These are phyloP conservation scores for Calocybe gambosa DNA, from an alignment of 1,284 basidiomycete species.

Conservation along the genomic window DNA sequence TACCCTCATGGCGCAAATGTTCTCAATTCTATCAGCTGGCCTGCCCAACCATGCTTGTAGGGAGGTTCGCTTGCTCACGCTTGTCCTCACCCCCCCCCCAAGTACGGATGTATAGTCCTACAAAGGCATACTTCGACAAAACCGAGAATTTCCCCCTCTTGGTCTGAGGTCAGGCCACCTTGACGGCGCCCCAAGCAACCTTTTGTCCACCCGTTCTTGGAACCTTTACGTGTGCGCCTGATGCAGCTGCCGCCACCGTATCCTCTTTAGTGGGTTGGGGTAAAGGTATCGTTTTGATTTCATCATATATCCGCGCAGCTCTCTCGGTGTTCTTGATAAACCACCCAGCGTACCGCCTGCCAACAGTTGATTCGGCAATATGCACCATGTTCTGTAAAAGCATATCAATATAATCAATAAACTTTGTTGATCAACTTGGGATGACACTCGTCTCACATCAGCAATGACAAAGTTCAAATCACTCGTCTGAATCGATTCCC, in stretches of 20 bases:
- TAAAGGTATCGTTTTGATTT: constrained; percentile 63
- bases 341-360: constrained; percentile 91
- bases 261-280: constrained; percentile 28
- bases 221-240: constrained; percentile 18
- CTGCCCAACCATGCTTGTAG: not conserved
- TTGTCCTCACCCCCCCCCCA: no score
- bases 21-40: not conserved
- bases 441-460: constrained; percentile 48
- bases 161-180: constrained; percentile 28
- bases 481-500: constrained; percentile 83
- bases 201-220: constrained; percentile 33
- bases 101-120: no score
- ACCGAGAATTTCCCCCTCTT: no score
- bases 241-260: constrained; percentile 18
- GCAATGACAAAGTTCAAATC: constrained; percentile 96
- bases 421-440: not conserved
- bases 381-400: constrained; percentile 82
- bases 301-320: constrained; percentile 78
- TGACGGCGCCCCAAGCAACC: constrained; percentile 56
- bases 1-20: not conserved
- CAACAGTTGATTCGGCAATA: constrained; percentile 90
- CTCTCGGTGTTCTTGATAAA: constrained; percentile 94
- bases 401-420: no score
- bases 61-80: not conserved
- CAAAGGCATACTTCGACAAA: no score